Conservation (phyloP, 306 rosid genomes). For the Pyrus betulifolia region DNA sequence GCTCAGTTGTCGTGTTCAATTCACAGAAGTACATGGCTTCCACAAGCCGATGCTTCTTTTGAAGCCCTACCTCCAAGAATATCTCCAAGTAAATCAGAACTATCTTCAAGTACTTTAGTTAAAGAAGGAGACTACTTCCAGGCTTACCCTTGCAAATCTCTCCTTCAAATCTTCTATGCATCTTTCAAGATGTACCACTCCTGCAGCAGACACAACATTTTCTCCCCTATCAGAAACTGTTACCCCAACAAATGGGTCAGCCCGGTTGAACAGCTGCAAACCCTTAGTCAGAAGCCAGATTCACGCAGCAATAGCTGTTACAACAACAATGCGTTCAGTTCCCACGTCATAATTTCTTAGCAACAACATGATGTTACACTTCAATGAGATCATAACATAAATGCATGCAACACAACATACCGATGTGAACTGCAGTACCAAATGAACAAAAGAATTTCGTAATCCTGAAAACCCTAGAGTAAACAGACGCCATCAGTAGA, state of each 20-base stretch:
- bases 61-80: conserved; percentile 20
- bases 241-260: conserved; percentile 85
- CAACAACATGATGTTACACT: neutral
- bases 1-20: conserved; percentile 64
- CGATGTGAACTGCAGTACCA: neutral
- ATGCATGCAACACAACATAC: neutral
- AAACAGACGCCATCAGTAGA: neutral
- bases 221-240: conserved; percentile 83
- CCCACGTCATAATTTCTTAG: neutral
- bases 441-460: neutral
- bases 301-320: neutral
- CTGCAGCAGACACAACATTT: conserved; percentile 79
- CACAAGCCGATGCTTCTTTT: conserved; percentile 71
- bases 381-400: neutral
- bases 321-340: neutral
- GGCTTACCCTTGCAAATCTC: conserved; percentile 73
- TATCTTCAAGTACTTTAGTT: too few relatives aligned
- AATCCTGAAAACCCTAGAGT: neutral
- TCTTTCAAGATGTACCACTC: conserved; percentile 92
- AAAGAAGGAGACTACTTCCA: conserved; percentile 46
- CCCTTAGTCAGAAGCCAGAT: conserved; percentile 41
- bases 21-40: conserved; percentile 97
- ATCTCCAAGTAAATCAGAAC: too few relatives aligned
- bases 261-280: conserved; percentile 72
- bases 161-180: conserved; percentile 86